Base-by-base conservation (phyloP, 2,329 filamentous ascomycete genomes). In the Cytospora piceae region DNA sequence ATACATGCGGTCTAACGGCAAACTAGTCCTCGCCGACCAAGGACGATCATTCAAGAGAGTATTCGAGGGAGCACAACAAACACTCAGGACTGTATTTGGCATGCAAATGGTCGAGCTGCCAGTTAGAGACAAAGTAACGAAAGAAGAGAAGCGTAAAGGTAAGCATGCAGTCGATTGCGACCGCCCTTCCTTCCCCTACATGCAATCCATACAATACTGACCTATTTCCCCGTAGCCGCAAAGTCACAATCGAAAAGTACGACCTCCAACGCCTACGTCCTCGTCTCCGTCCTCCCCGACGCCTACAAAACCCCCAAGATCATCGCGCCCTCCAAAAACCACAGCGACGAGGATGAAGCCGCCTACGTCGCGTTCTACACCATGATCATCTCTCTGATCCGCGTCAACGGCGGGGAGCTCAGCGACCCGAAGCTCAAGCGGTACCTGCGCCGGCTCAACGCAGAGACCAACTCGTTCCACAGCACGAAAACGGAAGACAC, bases 91-190 rank as follows among this genome's bases (percentile, higher is more conserved):
- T 2, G 84, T 89, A 1, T 98, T 97, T 77, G 95, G 95, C n/a
- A 97, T 98, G 93, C 85, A 94, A 75, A 85, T 99, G 83, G 83
- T 87, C 4, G 94, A 97, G 77, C 82, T 98, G 58, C 93, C 95
- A 0, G 82, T 85, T 1, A 86, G 85, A 72, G 94, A 97, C 73
- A 96, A 93, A 76, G 84, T 91, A 58, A 93, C 93, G 0, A 78
- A 97, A 39, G 88, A 87, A 66, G 91, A 96, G 69, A 86, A 86
- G 74, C 87, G 92, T 71, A 89, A 91, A 82, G 91, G 90, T 89
- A 78, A 67, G 79, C 73, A 62, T 46, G 67, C 20, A 51, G 60
- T 24, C 37, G 27, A 15, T 27, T 34, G n/a, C 46, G 15, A 15
- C 17, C 46, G 22, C 27, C 20, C 3, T 29, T 29, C 27, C 27